phyloP scores from a whole-genome alignment of 768 basidiomycete species.

The Antrodiella citrinella region DNA sequence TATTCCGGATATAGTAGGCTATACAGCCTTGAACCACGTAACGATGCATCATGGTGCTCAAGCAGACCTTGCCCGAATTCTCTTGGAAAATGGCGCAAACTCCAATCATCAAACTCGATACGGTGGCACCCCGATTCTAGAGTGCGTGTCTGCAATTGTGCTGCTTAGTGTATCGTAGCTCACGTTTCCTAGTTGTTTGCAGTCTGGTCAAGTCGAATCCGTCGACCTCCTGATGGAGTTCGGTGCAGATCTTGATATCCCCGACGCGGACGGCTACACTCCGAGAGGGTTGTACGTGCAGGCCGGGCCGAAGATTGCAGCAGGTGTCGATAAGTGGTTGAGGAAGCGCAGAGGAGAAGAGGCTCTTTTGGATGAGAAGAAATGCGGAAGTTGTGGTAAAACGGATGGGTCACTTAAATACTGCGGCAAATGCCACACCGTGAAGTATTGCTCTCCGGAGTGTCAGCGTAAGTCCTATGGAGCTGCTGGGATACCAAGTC shows the following conservation, averaged over 20 bases:
- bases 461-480: constrained; percentile 40
- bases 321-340: constrained; percentile 37
- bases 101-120: constrained; percentile 41
- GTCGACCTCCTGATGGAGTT: constrained; percentile 43
- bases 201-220: constrained; percentile 5
- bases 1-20: constrained; percentile 36
- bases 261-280: constrained; percentile 31
- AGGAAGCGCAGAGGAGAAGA: constrained; percentile 36
- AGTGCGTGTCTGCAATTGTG: not conserved
- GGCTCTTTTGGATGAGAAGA: constrained; percentile 35
- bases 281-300: constrained; percentile 24
- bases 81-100: constrained; percentile 41
- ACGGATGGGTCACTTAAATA: constrained; percentile 28
- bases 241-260: constrained; percentile 35
- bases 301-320: constrained; percentile 37
- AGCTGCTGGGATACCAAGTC: no score
- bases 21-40: constrained; percentile 43
- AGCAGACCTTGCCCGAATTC: constrained; percentile 27
- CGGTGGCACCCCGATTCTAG: constrained; percentile 35
- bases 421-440: constrained; percentile 37
- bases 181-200: constrained; percentile 19
- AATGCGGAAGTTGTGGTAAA: constrained; percentile 32
- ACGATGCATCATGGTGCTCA: constrained; percentile 9
- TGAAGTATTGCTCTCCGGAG: constrained; percentile 43
- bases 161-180: not conserved